phyloP scores from a whole-genome alignment of 768 basidiomycete species.

The Psilocybe azurescens region DNA sequence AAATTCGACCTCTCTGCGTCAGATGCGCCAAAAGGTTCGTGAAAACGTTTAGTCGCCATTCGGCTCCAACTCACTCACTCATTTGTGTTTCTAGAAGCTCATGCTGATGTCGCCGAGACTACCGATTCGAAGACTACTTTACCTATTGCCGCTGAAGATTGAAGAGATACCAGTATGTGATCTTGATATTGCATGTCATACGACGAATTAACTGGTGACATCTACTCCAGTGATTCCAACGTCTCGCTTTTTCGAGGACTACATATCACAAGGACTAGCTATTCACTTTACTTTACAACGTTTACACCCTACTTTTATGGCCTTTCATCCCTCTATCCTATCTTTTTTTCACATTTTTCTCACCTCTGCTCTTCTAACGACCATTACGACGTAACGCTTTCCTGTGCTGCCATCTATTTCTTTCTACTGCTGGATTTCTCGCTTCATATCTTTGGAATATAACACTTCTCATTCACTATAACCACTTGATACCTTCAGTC shows the following conservation, averaged over 20 bases:
- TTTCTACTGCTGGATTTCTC: background rate
- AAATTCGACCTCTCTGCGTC: background rate
- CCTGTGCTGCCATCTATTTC: background rate
- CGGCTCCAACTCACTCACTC: too few relatives aligned
- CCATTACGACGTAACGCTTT: background rate
- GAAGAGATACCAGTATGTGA: background rate
- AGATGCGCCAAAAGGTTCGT: background rate
- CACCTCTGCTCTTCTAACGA: background rate
- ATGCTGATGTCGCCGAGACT: background rate
- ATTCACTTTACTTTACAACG: background rate
- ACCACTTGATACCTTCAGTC: slow-evolving; percentile 2
- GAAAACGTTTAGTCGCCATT: background rate
- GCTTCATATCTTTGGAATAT: slow-evolving; percentile 1
- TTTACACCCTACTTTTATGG: background rate
- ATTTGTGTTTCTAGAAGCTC: background rate
- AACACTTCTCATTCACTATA: background rate
- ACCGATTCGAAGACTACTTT: background rate
- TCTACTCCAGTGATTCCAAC: too few relatives aligned
- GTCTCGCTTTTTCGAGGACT: too few relatives aligned
- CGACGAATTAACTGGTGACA: background rate
- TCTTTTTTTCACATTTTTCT: background rate
- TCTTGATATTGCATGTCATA: background rate
- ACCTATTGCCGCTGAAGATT: background rate
- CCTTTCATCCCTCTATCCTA: background rate
- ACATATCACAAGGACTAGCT: background rate